phyloP scores from a whole-genome alignment of 2,329 filamentous ascomycete genomes.

The Botrytis pseudocinerea region DNA sequence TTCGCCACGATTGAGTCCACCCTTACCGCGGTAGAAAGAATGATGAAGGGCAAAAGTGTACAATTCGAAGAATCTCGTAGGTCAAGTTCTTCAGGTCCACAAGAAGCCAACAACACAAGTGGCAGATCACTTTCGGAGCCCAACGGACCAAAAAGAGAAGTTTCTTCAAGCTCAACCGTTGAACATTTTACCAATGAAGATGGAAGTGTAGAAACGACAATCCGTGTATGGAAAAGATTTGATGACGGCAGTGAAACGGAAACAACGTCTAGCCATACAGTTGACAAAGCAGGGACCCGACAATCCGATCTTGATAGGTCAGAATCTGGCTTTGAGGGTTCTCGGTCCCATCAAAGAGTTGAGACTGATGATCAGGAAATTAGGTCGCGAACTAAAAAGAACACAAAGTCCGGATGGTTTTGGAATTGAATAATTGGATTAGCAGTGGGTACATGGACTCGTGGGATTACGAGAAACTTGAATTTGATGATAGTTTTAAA shows the following conservation, averaged over 20 bases:
- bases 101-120: background rate
- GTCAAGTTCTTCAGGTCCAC: background rate
- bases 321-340: background rate
- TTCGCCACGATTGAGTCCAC: slow-evolving; percentile 12
- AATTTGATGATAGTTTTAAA: background rate
- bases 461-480: background rate
- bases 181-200: slow-evolving; percentile 27
- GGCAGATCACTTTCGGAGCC: background rate
- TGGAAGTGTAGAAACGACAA: slow-evolving; percentile 27
- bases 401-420: slow-evolving; percentile 26
- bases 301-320: background rate
- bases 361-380: background rate
- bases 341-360: background rate
- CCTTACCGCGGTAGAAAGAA: slow-evolving; percentile 12
- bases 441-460: background rate
- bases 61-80: background rate
- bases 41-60: slow-evolving; percentile 3
- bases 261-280: slow-evolving; percentile 21
- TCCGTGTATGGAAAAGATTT: slow-evolving; percentile 24
- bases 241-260: slow-evolving; percentile 27
- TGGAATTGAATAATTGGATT: slow-evolving; percentile 26
- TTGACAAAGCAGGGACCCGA: background rate
- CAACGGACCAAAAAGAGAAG: slow-evolving; percentile 9
- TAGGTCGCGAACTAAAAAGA: slow-evolving; percentile 7
- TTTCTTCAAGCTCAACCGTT: slow-evolving; percentile 26